Conservation (phyloP, 2,329 filamentous ascomycete species). For the Ceratocystiopsis minuta region DNA sequence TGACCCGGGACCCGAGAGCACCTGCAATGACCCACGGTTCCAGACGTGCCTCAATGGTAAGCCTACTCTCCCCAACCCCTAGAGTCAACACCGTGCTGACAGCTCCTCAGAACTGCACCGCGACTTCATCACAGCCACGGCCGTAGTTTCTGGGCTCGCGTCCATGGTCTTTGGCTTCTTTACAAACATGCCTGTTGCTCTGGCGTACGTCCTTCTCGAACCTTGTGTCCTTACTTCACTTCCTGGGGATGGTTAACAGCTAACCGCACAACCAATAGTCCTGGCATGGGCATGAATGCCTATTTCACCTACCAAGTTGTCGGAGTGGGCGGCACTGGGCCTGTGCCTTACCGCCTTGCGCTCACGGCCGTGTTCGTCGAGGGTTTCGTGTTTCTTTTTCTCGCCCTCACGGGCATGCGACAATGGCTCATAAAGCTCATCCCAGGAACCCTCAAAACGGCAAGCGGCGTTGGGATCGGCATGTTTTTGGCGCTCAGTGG, state of each 20-base stretch:
- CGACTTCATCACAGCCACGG: constrained; percentile 67
- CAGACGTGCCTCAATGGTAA: constrained; percentile 2
- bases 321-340: constrained; percentile 37
- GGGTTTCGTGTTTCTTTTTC: constrained; percentile 44
- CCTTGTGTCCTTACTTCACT: not conserved
- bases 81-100: not conserved
- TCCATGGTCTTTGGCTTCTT: constrained; percentile 63
- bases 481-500: constrained; percentile 47
- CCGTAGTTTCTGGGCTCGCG: constrained; percentile 58
- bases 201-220: constrained; percentile 36
- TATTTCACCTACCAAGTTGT: constrained; percentile 53
- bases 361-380: constrained; percentile 48
- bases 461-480: constrained; percentile 47
- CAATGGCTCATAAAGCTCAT: constrained; percentile 55
- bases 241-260: constrained; percentile 3
- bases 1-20: not conserved
- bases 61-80: not conserved
- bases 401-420: constrained; percentile 49
- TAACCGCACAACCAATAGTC: constrained; percentile 20
- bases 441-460: constrained; percentile 45
- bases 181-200: constrained; percentile 61
- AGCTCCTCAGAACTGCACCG: constrained; percentile 41
- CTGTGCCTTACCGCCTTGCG: constrained; percentile 39
- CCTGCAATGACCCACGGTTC: constrained; percentile 15
- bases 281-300: constrained; percentile 50